phyloP scores from a whole-genome alignment of 1,284 basidiomycete species.

The Microbotryum violaceum region DNA sequence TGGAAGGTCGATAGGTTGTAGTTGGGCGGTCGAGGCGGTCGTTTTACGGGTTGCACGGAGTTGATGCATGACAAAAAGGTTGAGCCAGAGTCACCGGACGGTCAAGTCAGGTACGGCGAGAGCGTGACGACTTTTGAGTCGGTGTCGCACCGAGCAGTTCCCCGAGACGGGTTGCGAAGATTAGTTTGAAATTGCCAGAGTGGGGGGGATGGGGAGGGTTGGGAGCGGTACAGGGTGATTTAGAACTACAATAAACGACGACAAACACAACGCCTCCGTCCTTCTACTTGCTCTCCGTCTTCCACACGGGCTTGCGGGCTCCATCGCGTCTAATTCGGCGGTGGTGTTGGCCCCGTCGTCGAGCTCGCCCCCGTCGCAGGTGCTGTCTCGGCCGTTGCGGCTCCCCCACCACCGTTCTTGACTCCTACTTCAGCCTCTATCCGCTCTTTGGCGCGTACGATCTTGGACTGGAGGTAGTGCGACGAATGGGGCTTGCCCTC shows the following conservation, averaged over 20 bases:
- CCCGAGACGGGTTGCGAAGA: neutral
- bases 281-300: neutral
- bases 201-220: neutral
- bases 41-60: too few relatives aligned
- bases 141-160: too few relatives aligned
- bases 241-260: neutral
- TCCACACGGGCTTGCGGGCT: neutral
- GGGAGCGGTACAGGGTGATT: neutral
- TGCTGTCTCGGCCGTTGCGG: neutral
- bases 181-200: neutral
- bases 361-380: neutral
- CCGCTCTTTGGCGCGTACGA: slow-evolving; percentile 85
- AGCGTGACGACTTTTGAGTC: too few relatives aligned
- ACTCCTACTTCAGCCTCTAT: slow-evolving; percentile 68
- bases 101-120: too few relatives aligned
- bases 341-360: neutral
- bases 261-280: too few relatives aligned
- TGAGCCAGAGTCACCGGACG: too few relatives aligned
- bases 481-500: slow-evolving; percentile 39
- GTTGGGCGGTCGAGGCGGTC: neutral
- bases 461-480: slow-evolving; percentile 94
- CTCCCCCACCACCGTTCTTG: slow-evolving; percentile 1
- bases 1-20: slow-evolving; percentile 65
- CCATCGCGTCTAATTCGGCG: too few relatives aligned
- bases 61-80: too few relatives aligned